These are phyloP conservation scores for Pichia deserticola DNA, from an alignment of 805 yeast genomes.

Conservation along the genomic window DNA sequence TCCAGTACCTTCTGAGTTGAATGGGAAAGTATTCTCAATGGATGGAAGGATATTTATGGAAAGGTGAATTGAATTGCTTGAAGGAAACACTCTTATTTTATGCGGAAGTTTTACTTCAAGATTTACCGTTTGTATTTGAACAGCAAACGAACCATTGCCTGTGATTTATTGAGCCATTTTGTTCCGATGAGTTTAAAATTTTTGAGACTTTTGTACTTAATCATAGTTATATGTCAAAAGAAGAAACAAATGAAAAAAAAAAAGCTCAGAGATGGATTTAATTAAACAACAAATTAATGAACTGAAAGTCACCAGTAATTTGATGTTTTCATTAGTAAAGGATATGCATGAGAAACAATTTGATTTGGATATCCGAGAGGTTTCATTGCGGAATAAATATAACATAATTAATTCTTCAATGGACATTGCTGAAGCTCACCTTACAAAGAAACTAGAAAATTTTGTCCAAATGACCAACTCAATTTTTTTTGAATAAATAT, in stretches of 20 bases:
- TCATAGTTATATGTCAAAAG: neutral
- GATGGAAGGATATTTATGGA: neutral
- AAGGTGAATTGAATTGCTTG: neutral
- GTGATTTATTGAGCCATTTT: neutral
- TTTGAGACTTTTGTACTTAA: neutral
- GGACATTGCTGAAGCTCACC: neutral
- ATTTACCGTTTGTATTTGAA: neutral
- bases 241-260: neutral
- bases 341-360: neutral
- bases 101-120: neutral
- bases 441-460: too few relatives aligned
- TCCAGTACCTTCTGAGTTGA: neutral
- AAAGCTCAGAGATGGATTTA: neutral
- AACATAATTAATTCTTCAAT: neutral
- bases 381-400: neutral
- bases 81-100: neutral
- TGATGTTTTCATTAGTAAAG: neutral
- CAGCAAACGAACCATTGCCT: neutral
- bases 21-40: neutral
- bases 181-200: neutral
- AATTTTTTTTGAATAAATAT: too few relatives aligned
- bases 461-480: too few relatives aligned
- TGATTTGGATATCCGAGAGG: neutral
- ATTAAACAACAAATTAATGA: too few relatives aligned
- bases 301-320: too few relatives aligned